Conservation (phyloP, 2,329 filamentous ascomycete genomes). For the Rutstroemia sp. region DNA sequence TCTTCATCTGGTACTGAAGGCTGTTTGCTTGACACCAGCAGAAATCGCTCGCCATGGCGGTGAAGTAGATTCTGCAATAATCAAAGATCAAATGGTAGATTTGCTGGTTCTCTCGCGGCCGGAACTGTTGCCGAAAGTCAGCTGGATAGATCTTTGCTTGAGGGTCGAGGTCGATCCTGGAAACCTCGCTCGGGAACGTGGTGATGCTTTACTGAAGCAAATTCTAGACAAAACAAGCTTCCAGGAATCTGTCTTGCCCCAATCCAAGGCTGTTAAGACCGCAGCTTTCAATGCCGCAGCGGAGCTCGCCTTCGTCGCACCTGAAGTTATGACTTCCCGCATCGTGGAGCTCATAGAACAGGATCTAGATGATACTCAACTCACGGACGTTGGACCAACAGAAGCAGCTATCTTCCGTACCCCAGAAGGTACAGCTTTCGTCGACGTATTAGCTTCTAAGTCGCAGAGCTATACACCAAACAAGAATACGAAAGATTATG, state of each 20-base stretch:
- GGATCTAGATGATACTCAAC: slow-evolving; percentile 64
- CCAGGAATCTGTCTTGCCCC: slow-evolving; percentile 42
- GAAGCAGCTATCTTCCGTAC: slow-evolving; percentile 93
- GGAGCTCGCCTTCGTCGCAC: slow-evolving; percentile 89
- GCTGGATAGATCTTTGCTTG: slow-evolving; percentile 86
- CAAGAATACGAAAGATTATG: slow-evolving; percentile 92
- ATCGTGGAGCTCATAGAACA: slow-evolving; percentile 66
- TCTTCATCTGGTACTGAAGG: slow-evolving; percentile 52
- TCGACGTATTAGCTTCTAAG: slow-evolving; percentile 87
- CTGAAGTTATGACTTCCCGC: slow-evolving; percentile 68
- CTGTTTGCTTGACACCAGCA: slow-evolving; percentile 55
- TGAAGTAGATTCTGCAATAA: slow-evolving; percentile 37
- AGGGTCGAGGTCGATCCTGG: slow-evolving; percentile 78
- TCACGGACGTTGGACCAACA: slow-evolving; percentile 69
- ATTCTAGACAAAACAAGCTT: slow-evolving; percentile 46
- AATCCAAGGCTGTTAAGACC: slow-evolving; percentile 42
- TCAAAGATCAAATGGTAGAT: slow-evolving; percentile 66
- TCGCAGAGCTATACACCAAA: slow-evolving; percentile 60
- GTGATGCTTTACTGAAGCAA: slow-evolving; percentile 59
- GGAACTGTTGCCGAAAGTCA: slow-evolving; percentile 67
- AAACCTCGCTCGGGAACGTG: slow-evolving; percentile 57
- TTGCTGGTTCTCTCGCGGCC: slow-evolving; percentile 72
- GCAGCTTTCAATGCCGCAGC: slow-evolving; percentile 82
- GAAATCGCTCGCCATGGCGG: slow-evolving; percentile 38
- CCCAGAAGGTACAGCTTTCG: slow-evolving; percentile 77